Percentiles rank a stretch among this genome's conserved stretches.
Conservation (phyloP, 202 grass and related monocot species). For the Dendrocalamus latiflorus region DNA sequence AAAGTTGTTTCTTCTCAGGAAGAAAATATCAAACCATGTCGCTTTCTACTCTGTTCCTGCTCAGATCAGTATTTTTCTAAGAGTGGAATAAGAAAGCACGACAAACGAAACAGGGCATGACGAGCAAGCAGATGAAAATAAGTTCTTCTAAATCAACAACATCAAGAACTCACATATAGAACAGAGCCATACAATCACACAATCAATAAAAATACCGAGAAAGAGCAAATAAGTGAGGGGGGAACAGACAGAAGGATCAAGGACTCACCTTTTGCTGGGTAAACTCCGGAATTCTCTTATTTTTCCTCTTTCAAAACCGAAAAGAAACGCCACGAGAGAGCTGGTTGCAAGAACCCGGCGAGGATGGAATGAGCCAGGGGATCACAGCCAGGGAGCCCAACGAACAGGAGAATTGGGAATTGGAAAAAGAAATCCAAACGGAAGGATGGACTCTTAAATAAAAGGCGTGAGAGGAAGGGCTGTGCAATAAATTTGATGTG, state of each 20-base stretch:
- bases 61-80: conserved; percentile 11
- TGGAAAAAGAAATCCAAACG: conserved; percentile 31
- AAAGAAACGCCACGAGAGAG: not conserved
- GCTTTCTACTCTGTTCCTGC: not conserved
- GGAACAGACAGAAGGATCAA: conserved; percentile 19
- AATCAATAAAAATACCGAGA: not conserved
- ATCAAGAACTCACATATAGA: conserved; percentile 1
- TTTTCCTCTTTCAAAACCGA: not conserved
- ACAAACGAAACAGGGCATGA: not conserved
- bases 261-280: conserved; percentile 30
- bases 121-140: not conserved
- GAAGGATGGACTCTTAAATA: conserved; percentile 34
- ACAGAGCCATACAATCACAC: not conserved
- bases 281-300: conserved; percentile 17
- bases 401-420: conserved; percentile 33
- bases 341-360: not conserved
- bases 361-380: conserved; percentile 7
- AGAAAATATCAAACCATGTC: not conserved
- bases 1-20: not conserved
- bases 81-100: not conserved
- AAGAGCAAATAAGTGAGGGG: not conserved
- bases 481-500: conserved; percentile 41
- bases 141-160: not conserved
- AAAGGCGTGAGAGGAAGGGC: conserved; percentile 36
- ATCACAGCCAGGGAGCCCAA: conserved; percentile 17